These are phyloP conservation scores for Halophytophthora polymorphica DNA, from an alignment of 352 stramenopile genomes.

Conservation along the genomic window DNA sequence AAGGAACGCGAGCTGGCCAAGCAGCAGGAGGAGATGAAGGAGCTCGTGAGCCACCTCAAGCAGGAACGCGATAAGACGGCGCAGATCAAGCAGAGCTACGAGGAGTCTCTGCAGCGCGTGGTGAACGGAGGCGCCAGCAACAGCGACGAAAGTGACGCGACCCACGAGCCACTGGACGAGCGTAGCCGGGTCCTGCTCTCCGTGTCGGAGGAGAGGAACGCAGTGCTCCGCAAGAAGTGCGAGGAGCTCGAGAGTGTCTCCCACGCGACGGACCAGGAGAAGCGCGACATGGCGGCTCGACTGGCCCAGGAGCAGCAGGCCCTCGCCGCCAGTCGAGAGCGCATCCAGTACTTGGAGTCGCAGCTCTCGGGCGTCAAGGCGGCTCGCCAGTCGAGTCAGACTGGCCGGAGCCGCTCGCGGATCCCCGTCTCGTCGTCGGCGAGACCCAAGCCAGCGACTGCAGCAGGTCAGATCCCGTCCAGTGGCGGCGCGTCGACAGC, in stretches of 20 bases:
- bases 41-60: conserved; percentile 58
- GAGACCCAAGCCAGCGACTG: conserved; percentile 14
- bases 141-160: conserved; percentile 11
- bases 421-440: conserved; percentile 16
- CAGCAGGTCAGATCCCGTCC: conserved; percentile 6
- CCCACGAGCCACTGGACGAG: conserved; percentile 46
- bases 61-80: conserved; percentile 71
- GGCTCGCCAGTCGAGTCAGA: conserved; percentile 11
- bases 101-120: conserved; percentile 79
- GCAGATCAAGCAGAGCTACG: conserved; percentile 80
- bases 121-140: conserved; percentile 32
- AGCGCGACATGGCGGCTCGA: conserved; percentile 42
- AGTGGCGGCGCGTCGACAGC: conserved; percentile 2
- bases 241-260: conserved; percentile 63
- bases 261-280: conserved; percentile 41
- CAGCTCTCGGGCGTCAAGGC: conserved; percentile 38
- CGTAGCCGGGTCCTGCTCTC: conserved; percentile 64
- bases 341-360: conserved; percentile 59
- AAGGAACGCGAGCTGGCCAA: conserved; percentile 80
- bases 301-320: conserved; percentile 48
- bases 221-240: conserved; percentile 67
- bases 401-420: conserved; percentile 8
- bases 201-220: conserved; percentile 74
- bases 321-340: conserved; percentile 50
- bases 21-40: conserved; percentile 65